Conservation (phyloP, 2,329 filamentous ascomycete species). For the Stemphylium beticola region DNA sequence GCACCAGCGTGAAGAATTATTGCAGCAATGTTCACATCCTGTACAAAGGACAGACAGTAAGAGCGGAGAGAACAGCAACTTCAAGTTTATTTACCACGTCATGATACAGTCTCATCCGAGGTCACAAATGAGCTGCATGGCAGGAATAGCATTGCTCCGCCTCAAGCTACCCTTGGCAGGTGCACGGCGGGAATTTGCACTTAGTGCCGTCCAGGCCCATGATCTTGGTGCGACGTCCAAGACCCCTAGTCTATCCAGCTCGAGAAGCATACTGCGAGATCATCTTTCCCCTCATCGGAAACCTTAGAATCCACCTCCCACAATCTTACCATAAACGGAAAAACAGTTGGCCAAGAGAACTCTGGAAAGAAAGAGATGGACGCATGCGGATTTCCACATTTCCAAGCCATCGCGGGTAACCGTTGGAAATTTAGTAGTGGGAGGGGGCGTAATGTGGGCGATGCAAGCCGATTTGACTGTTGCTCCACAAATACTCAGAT, state of each 20-base stretch:
- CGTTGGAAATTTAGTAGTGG: background rate
- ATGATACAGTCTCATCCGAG: background rate
- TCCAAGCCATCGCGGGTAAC: too few species aligned
- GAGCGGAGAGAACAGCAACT: too few species aligned
- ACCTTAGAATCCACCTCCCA: background rate
- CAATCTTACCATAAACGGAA: background rate
- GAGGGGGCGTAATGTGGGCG: background rate
- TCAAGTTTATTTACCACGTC: too few species aligned
- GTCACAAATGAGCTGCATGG: background rate
- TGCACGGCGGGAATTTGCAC: background rate
- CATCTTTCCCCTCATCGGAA: background rate
- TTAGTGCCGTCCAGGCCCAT: background rate
- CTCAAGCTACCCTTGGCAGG: background rate
- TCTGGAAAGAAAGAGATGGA: background rate
- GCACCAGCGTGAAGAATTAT: too few species aligned
- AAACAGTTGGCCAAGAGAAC: background rate
- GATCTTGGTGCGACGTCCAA: background rate
- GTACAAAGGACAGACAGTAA: too few species aligned
- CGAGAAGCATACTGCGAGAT: background rate
- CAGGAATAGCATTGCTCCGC: background rate
- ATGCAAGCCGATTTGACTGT: background rate
- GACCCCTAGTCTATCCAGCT: background rate
- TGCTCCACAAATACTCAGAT: background rate
- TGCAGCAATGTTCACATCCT: too few species aligned
- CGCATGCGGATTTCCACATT: too few species aligned